Evolutionary conservation across 2,329 filamentous ascomycete genomes (phyloP).

Genomic region (Fusarium lateritium): DNA sequence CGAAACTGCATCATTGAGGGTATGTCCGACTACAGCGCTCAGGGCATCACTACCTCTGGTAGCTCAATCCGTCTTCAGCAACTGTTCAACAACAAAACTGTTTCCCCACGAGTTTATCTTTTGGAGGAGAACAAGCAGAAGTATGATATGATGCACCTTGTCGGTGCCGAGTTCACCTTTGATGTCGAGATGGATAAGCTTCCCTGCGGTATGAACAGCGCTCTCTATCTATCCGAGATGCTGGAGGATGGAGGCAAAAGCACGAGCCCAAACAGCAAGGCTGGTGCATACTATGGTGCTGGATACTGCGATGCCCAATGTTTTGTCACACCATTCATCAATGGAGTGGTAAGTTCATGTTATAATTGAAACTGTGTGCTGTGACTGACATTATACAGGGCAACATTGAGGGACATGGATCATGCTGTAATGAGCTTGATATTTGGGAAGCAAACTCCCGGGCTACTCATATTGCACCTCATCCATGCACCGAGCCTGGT

Average conservation of each 20-base stretch:
- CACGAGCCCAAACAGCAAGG: constrained; percentile 62
- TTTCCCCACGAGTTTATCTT: constrained; percentile 69
- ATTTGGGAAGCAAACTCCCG: constrained; percentile 69
- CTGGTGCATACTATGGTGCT: constrained; percentile 72
- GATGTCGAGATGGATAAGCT: constrained; percentile 76
- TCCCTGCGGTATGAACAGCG: constrained; percentile 77
- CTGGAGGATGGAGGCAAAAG: constrained; percentile 72
- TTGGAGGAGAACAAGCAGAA: constrained; percentile 66
- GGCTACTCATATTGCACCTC: constrained; percentile 63
- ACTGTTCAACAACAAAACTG: constrained; percentile 21
- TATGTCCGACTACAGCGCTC: constrained; percentile 61
- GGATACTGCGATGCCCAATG: constrained; percentile 77
- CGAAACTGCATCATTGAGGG: constrained; percentile 69
- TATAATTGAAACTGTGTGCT: accelerated
- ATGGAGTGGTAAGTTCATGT: constrained; percentile 58
- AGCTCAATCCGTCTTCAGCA: constrained; percentile 51
- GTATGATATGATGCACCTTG: constrained; percentile 73
- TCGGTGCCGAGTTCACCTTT: constrained; percentile 74
- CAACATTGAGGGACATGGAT: constrained; percentile 47
- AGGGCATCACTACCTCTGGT: constrained; percentile 54
- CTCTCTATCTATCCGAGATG: constrained; percentile 72
- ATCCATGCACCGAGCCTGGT: constrained; percentile 62
- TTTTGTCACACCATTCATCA: constrained; percentile 65
- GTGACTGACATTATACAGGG: constrained; percentile 23
- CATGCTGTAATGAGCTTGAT: constrained; percentile 70